These are phyloP conservation scores for Mycena metata DNA, from an alignment of 768 basidiomycete species.

Conservation along the genomic window DNA sequence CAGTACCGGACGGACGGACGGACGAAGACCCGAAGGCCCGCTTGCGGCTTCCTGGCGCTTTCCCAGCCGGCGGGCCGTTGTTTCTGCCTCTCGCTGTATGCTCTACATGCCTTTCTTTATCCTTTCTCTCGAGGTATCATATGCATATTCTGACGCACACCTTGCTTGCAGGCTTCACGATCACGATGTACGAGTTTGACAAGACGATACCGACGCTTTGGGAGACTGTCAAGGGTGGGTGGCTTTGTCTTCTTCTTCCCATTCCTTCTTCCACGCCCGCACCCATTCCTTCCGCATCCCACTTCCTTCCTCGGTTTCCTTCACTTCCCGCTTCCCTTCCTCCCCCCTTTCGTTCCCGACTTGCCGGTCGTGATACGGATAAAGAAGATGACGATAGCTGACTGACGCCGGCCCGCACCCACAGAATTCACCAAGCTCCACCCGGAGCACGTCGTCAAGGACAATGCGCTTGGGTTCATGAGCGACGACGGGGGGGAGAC, in stretches of 20 bases:
- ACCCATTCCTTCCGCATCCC: background rate
- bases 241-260: slow-evolving; percentile 49
- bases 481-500: slow-evolving; percentile 62
- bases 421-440: slow-evolving; percentile 67
- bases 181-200: slow-evolving; percentile 80
- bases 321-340: background rate
- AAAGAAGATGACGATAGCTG: too few relatives aligned
- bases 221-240: slow-evolving; percentile 73
- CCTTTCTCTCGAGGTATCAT: background rate
- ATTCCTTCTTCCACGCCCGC: background rate
- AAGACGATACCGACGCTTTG: slow-evolving; percentile 84
- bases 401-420: background rate
- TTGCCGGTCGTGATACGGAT: too few relatives aligned
- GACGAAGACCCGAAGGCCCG: too few relatives aligned
- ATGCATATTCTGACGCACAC: background rate
- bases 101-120: too few relatives aligned
- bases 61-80: too few relatives aligned
- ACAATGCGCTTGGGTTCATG: slow-evolving; percentile 74
- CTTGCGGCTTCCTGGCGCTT: too few relatives aligned
- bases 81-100: too few relatives aligned
- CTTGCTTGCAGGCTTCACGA: slow-evolving; percentile 67
- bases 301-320: background rate
- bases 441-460: slow-evolving; percentile 68
- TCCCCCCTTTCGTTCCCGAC: background rate
- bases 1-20: too few relatives aligned